Base-by-base conservation (phyloP, 1,284 basidiomycete species). In the Cutaneotrichosporon sp. region DNA sequence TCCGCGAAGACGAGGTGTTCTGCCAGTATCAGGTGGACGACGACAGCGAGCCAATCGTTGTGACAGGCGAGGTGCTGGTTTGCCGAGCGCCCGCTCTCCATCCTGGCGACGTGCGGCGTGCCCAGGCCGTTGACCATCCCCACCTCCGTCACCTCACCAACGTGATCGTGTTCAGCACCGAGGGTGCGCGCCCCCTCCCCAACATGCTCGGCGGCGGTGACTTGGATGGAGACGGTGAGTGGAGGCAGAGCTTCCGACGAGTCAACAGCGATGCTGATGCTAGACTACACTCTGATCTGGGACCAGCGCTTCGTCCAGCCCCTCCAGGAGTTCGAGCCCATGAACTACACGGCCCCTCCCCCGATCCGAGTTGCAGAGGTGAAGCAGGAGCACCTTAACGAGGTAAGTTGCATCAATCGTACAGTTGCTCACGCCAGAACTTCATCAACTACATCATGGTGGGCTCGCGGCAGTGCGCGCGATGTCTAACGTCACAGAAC, bases 181-280 rank as follows among this genome's bases (percentile, higher is more conserved):
- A 72, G 47, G 79, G 79, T 4, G 46, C 60, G 4, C 65, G 79
- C 1, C 77, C 78, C 57, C 64, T 81, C 3, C 78, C 79, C 4
- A 75, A 76, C 59, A 78, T 75, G 77, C 68, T 81, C 0, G 75
- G 78, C 7, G 79, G 79, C 4, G 79, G 79, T 3, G 79, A 81
- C 65, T 69, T 80, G 4, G 79, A 80, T 56, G 78, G 79, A 22
- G 74, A 74, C 31, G 72, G 72, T 72, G 14, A 62, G 73, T 18
- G n/a, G n/a, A n/a, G n/a, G n/a, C n/a, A n/a, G n/a, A n/a, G n/a
- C 1, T 16, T 6, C 3, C 3, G 1, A 2, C 1, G 29, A 4
- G 29, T 5, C 1, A 27, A 3, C 4, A 2, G 0, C 11, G 6
- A 0, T 25, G n/a, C 55, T 58, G 25, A 38, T 22, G 5, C 4